A percentile compares a stretch with the other conserved stretches of the same genome.
phyloP scores from a whole-genome alignment of 1,139 yeast species.

The Zygoascus sp. region DNA sequence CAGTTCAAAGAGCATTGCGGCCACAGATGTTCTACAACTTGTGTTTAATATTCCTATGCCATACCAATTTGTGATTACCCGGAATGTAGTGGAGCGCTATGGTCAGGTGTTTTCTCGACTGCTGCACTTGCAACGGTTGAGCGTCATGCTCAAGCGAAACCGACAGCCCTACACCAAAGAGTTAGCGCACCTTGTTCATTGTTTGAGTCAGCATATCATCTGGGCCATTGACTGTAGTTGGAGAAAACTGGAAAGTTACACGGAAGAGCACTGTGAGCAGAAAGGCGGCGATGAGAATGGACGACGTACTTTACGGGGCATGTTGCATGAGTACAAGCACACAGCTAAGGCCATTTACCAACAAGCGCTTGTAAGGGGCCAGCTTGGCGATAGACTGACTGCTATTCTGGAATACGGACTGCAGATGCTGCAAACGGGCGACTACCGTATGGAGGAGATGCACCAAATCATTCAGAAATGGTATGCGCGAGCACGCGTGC shows the following conservation, averaged over 20 bases:
- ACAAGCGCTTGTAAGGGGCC: conserved; percentile 3
- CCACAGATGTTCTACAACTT: conserved; percentile 11
- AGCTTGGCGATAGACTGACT: background rate
- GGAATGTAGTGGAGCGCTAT: conserved; percentile 12
- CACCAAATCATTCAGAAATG: background rate
- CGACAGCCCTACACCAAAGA: conserved; percentile 5
- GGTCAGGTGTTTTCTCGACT: conserved; percentile 19
- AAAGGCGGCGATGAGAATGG: no score
- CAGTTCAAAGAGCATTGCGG: background rate
- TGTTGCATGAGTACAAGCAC: conserved; percentile 3
- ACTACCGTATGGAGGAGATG: background rate
- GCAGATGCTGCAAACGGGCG: background rate
- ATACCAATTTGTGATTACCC: conserved; percentile 18
- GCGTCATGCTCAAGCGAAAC: conserved; percentile 15
- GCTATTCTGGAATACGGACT: conserved; percentile 8
- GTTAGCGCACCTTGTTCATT: conserved; percentile 17
- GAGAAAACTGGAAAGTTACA: conserved; percentile 7
- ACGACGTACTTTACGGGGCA: conserved; percentile 8
- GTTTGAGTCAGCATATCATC: conserved; percentile 9
- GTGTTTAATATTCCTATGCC: conserved; percentile 24
- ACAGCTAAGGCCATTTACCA: conserved; percentile 5
- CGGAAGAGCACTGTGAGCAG: no score
- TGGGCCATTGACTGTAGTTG: conserved; percentile 12
- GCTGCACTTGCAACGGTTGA: conserved; percentile 17
- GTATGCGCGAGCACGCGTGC: background rate